Evolutionary conservation across 2,329 filamentous ascomycete genomes (phyloP).

Genomic region (Talaromyces marneffei): DNA sequence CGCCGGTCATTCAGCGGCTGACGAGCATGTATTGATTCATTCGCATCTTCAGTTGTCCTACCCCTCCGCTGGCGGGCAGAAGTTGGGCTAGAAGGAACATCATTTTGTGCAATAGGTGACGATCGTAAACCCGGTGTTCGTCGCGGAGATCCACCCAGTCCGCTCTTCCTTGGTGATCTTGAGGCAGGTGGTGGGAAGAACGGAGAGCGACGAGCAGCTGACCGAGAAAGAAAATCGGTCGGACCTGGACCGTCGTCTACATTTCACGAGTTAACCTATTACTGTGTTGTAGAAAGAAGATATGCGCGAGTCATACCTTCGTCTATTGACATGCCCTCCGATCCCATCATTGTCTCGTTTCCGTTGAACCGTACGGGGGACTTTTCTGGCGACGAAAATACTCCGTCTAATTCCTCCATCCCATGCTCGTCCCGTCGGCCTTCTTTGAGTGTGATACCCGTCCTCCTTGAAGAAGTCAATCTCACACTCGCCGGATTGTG

Average conservation of each 20-base stretch:
- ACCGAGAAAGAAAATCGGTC: slow-evolving; percentile 35
- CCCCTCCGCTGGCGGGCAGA: slow-evolving; percentile 26
- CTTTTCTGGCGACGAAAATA: slow-evolving; percentile 83
- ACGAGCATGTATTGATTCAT: slow-evolving; percentile 22
- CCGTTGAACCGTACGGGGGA: slow-evolving; percentile 38
- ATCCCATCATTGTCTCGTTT: slow-evolving; percentile 46
- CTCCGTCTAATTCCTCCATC: slow-evolving; percentile 76
- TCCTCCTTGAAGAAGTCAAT: slow-evolving; percentile 60
- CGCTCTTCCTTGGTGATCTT: slow-evolving; percentile 43
- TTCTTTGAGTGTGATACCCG: slow-evolving; percentile 74
- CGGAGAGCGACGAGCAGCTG: slow-evolving; percentile 29
- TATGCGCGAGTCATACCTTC: slow-evolving; percentile 47
- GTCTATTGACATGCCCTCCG: slow-evolving; percentile 58
- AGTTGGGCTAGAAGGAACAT: slow-evolving; percentile 36
- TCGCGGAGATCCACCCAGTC: slow-evolving; percentile 38
- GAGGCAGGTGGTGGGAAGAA: slow-evolving; percentile 38
- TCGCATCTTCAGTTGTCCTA: slow-evolving; percentile 12
- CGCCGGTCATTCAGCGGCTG: slow-evolving; percentile 34
- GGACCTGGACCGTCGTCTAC: slow-evolving; percentile 39
- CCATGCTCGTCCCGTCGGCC: slow-evolving; percentile 85
- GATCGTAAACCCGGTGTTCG: slow-evolving; percentile 39
- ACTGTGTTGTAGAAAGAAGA: not conserved
- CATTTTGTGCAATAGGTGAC: slow-evolving; percentile 34
- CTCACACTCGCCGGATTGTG: not conserved
- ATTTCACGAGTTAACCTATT: not conserved